Conservation (phyloP, 192 early-diverging fungal species). For the Backusella australiensis region DNA sequence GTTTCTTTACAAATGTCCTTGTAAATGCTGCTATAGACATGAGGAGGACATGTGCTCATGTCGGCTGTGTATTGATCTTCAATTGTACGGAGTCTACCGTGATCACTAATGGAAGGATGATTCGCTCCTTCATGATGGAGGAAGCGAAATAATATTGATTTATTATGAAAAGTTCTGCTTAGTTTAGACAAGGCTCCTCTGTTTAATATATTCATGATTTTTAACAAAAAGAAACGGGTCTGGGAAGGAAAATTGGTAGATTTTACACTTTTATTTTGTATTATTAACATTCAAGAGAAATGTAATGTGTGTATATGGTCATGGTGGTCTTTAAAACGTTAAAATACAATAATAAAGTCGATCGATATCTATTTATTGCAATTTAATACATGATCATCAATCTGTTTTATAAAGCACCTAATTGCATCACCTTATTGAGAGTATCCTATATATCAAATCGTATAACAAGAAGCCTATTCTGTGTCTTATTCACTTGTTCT, state of each 20-base stretch:
- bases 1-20: conserved; percentile 4
- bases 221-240: background rate
- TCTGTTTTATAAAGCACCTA: too few species aligned
- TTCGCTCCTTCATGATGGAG: background rate
- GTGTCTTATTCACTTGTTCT: too few species aligned
- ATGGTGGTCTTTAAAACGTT: too few species aligned
- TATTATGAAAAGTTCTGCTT: background rate
- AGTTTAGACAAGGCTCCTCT: background rate
- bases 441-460: too few species aligned
- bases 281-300: too few species aligned
- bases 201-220: background rate
- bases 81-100: conserved; percentile 6
- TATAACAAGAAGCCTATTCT: too few species aligned
- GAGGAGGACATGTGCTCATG: background rate
- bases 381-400: too few species aligned
- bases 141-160: background rate
- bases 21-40: background rate
- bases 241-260: background rate
- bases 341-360: too few species aligned
- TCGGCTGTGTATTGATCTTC: conserved; percentile 16
- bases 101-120: background rate
- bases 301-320: too few species aligned
- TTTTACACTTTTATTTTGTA: background rate
- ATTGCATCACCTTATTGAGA: too few species aligned
- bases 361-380: too few species aligned